These are phyloP conservation scores for Rehmannia glutinosa DNA, from an alignment of 257 asterid species.

Conservation along the genomic window DNA sequence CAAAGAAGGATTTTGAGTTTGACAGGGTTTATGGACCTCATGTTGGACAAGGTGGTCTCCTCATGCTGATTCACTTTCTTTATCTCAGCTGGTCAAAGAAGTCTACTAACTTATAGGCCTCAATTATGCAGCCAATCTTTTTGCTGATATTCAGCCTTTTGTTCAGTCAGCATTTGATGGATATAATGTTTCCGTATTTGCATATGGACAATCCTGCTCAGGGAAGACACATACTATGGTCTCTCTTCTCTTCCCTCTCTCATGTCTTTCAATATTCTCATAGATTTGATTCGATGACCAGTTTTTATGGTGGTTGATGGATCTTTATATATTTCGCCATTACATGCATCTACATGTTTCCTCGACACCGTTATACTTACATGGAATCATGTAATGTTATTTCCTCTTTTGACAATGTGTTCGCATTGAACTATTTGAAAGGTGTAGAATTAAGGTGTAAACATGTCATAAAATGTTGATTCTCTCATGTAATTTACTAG, in stretches of 20 bases:
- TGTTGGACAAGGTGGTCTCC: constrained; percentile 80
- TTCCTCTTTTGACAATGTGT: not conserved
- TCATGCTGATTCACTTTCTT: constrained; percentile 10
- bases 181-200: constrained; percentile 75
- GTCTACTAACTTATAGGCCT: constrained; percentile 30
- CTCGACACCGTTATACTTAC: not conserved
- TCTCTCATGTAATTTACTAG: constrained; percentile 3
- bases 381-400: not conserved
- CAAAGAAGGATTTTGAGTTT: constrained; percentile 96
- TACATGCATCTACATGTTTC: not conserved
- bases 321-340: constrained; percentile 7
- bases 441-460: constrained; percentile 5
- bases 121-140: constrained; percentile 78
- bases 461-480: constrained; percentile 1
- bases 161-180: constrained; percentile 99
- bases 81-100: constrained; percentile 19
- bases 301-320: constrained; percentile 3
- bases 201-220: constrained; percentile 83
- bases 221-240: constrained; percentile 98
- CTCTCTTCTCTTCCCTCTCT: constrained; percentile 35
- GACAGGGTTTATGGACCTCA: constrained; percentile 99
- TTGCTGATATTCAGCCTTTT: constrained; percentile 90
- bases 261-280: constrained; percentile 9
- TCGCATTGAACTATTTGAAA: not conserved
- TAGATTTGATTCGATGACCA: not conserved